These are phyloP conservation scores for Ogataea allantospora DNA, from an alignment of 805 yeast species.

Conservation along the genomic window DNA sequence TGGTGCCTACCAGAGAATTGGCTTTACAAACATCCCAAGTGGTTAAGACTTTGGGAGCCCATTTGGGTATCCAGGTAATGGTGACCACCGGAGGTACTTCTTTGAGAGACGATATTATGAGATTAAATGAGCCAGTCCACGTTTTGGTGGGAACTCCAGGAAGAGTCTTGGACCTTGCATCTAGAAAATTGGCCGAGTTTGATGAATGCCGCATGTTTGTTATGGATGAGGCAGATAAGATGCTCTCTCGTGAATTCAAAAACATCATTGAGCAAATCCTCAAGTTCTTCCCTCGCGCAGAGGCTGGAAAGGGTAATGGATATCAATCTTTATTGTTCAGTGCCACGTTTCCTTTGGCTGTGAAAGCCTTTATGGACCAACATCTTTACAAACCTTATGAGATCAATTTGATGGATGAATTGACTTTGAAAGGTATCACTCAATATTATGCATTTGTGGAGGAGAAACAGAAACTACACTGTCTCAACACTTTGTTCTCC, in stretches of 20 bases:
- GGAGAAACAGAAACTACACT: constrained; percentile 92
- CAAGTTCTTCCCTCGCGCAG: constrained; percentile 63
- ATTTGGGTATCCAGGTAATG: constrained; percentile 89
- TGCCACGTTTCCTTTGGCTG: constrained; percentile 95
- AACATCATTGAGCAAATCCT: constrained; percentile 84
- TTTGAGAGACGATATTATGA: constrained; percentile 87
- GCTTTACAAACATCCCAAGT: constrained; percentile 98
- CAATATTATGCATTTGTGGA: constrained; percentile 99
- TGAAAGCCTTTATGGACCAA: constrained; percentile 86
- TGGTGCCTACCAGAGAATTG: constrained; percentile 97
- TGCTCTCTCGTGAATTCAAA: constrained; percentile 88
- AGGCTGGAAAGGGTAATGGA: constrained; percentile 38
- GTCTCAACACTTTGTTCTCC: constrained; percentile 90
- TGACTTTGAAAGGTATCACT: constrained; percentile 92
- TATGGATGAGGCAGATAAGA: constrained; percentile 99
- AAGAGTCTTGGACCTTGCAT: constrained; percentile 90
- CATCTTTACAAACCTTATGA: constrained; percentile 91
- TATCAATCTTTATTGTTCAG: constrained; percentile 86
- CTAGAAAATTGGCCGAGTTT: constrained; percentile 82
- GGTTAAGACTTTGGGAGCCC: constrained; percentile 92
- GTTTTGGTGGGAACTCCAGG: constrained; percentile 97
- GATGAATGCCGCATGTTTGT: constrained; percentile 83
- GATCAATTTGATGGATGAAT: constrained; percentile 95
- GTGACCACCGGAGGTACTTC: constrained; percentile 98
- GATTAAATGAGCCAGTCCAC: constrained; percentile 92